Base-by-base conservation (phyloP, 306 rosid genomes). In the Ormosia emarginata region DNA sequence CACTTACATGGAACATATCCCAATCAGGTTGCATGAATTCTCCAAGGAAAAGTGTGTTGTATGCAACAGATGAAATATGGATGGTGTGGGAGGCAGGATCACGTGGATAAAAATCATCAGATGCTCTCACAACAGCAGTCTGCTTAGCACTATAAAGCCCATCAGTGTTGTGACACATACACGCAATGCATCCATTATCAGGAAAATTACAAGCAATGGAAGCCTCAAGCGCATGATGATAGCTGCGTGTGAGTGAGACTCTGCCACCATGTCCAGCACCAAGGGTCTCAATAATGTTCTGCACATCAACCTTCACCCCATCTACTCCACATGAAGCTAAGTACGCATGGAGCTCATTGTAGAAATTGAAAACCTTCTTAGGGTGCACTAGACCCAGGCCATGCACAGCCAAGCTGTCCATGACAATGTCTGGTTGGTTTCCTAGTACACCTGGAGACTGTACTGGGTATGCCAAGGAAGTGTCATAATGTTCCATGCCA, bases 11-110 rank as follows among this genome's bases (percentile, higher is more conserved):
- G 89, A 96, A 96, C 99, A 96, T 96, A 77, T 96, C 99, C 98
- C 99, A 96, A 62, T 96, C 99, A 46, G 99, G 97, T 52, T 93
- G 98, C 99, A 96, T 92, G 75, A 96, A 92, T 80, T 96, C 99
- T 56, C 99, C 98, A 12, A 96, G 98, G 88, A 96, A 96, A 53
- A 96, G 90, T 3, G 97, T 88, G 84, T 96, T 96, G 83, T 92
- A 96, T 8, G 97, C 99, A 47, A 96, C 99, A 58, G 99, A 96
- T 1, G 99, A 92, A 73, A 96, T 91, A 81, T 92, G 99, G 77
- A 96, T 90, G 11, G 99, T 96, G 81, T 96, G 98, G 6, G 98
- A 96, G 81, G 98, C 97, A 3, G 99, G 99, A 78, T 96, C 98
- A 1, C 41, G 92, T 3, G 98, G 98, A 86, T 90, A 96, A 69